phyloP scores from a whole-genome alignment of 1,139 yeast species.

The Pichia sp. region DNA sequence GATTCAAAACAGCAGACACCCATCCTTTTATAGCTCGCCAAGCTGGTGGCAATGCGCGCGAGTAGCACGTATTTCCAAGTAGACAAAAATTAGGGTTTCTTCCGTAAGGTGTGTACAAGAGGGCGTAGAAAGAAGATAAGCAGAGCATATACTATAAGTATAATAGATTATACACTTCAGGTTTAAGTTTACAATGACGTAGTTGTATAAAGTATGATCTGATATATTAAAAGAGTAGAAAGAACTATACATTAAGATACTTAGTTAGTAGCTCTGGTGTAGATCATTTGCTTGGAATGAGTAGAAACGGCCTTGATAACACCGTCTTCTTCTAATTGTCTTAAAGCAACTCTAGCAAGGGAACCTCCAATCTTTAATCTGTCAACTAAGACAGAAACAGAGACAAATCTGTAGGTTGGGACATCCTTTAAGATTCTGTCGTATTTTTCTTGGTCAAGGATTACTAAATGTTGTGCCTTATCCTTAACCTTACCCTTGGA shows the following conservation, averaged over 20 bases:
- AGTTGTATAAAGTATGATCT: no score
- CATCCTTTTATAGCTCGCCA: no score
- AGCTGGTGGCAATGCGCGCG: no score
- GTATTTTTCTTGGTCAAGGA: slow-evolving; percentile 96
- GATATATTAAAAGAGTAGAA: slow-evolving; percentile 1
- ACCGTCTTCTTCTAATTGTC: slow-evolving; percentile 93
- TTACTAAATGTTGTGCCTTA: slow-evolving; percentile 98
- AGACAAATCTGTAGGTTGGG: slow-evolving; percentile 97
- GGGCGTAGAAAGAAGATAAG: no score
- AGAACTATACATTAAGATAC: slow-evolving; percentile 12
- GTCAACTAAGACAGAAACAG: slow-evolving; percentile 97
- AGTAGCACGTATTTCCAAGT: no score
- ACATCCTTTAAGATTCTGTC: slow-evolving; percentile 99
- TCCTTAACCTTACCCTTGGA: slow-evolving; percentile 99
- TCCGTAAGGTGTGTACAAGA: no score
- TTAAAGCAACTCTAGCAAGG: slow-evolving; percentile 95
- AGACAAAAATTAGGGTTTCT: no score
- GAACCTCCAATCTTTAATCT: slow-evolving; percentile 99
- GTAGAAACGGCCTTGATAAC: slow-evolving; percentile 89
- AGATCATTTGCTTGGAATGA: slow-evolving; percentile 96
- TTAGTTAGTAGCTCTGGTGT: slow-evolving; percentile 74
- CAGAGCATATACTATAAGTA: no score
- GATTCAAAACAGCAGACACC: no score
- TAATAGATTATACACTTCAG: no score
- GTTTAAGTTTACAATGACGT: no score